Percentiles rank a stretch among this genome's conserved stretches.
These are phyloP conservation scores for Fusarium brevicatenulatum DNA, from an alignment of 2,329 filamentous ascomycete species.

Conservation along the genomic window DNA sequence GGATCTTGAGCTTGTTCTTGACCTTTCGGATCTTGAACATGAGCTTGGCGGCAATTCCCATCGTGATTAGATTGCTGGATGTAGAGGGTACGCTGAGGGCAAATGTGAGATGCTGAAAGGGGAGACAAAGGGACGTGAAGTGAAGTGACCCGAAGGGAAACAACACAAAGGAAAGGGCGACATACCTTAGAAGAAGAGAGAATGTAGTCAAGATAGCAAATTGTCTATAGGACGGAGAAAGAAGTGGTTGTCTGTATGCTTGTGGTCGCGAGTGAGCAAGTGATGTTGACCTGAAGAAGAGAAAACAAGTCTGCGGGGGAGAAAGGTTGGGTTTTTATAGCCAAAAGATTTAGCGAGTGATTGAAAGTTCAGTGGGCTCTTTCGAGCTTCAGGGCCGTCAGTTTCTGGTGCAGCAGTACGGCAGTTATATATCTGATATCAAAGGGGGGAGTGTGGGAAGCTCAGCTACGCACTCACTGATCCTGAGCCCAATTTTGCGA, in stretches of 20 bases:
- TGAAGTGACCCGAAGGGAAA: neutral
- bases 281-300: constrained; percentile 1
- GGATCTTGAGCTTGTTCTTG: fast-evolving
- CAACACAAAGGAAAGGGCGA: neutral
- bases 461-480: neutral
- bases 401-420: neutral
- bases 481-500: neutral
- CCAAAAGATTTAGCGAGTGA: neutral
- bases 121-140: neutral
- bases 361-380: neutral
- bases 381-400: neutral
- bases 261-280: neutral
- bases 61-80: too few species aligned
- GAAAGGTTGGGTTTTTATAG: constrained; percentile 11
- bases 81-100: neutral
- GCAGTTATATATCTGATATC: neutral
- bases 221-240: fast-evolving
- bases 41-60: too few species aligned
- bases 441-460: neutral
- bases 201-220: neutral
- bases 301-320: neutral
- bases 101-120: constrained; percentile 1
- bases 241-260: neutral
- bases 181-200: neutral
- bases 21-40: neutral